Conservation (phyloP, 23 red algal genomes). For the Gracilaria gracilis region DNA sequence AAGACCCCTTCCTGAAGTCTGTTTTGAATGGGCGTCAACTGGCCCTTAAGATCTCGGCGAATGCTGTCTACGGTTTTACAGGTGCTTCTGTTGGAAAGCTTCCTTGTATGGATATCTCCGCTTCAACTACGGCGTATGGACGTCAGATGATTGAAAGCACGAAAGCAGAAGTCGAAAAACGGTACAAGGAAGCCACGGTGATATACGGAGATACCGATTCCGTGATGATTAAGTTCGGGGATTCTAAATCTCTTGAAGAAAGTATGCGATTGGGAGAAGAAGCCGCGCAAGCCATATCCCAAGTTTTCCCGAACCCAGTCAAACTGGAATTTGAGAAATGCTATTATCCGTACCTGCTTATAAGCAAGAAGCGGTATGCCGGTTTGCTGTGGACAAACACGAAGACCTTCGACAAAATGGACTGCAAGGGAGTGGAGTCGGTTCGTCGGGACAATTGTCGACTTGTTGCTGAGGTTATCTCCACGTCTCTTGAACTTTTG, state of each 20-base stretch:
- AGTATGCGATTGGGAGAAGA: conserved; percentile 87
- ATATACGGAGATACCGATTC: conserved; percentile 99
- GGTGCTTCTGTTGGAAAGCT: conserved; percentile 97
- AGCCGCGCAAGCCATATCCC: conserved; percentile 83
- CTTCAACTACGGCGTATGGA: conserved; percentile 95
- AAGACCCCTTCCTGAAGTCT: conserved; percentile 89
- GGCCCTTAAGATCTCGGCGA: conserved; percentile 99
- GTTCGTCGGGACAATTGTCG: conserved; percentile 99
- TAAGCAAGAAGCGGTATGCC: conserved; percentile 98
- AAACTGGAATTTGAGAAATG: conserved; percentile 99
- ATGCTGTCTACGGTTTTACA: conserved; percentile 99
- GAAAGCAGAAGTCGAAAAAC: conserved; percentile 73
- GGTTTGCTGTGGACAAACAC: conserved; percentile 93
- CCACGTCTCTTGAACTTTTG: conserved; percentile 80
- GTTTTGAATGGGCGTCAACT: conserved; percentile 96
- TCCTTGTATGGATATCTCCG: conserved; percentile 98
- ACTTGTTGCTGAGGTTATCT: conserved; percentile 97
- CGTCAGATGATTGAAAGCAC: conserved; percentile 98
- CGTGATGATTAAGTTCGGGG: conserved; percentile 98
- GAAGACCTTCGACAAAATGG: conserved; percentile 96
- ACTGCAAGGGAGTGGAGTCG: conserved; percentile 98
- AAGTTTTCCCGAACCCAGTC: conserved; percentile 87
- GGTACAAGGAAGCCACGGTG: conserved; percentile 84
- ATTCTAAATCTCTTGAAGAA: conserved; percentile 59
- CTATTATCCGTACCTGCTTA: conserved; percentile 97